Percentiles rank a stretch among this genome's conserved stretches.
Conservation (phyloP, 805 yeast species). For the Yarrowia osloensis region DNA sequence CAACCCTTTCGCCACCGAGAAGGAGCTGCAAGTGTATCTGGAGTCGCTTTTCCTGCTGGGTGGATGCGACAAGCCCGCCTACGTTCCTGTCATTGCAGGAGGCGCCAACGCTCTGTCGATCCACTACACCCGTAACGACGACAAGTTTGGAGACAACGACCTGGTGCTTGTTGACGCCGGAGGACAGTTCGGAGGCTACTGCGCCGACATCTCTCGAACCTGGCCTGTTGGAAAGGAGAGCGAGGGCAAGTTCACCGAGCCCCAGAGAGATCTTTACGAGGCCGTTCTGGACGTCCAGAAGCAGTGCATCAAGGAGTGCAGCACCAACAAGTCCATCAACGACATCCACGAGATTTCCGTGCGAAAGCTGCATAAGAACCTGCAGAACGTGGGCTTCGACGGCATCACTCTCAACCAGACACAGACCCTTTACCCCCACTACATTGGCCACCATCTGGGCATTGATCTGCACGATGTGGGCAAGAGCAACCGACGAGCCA, state of each 20-base stretch:
- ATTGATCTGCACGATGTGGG: conserved; percentile 61
- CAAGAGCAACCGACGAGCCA: conserved; percentile 52
- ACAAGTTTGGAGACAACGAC: conserved; percentile 71
- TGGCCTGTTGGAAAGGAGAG: conserved; percentile 70
- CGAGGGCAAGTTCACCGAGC: conserved; percentile 62
- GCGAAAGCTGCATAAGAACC: conserved; percentile 57
- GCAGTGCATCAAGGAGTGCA: conserved; percentile 71
- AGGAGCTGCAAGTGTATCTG: conserved; percentile 73
- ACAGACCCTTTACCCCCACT: conserved; percentile 79
- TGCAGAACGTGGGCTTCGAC: conserved; percentile 70
- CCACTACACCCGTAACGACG: conserved; percentile 93
- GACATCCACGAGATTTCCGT: conserved; percentile 77
- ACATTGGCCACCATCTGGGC: conserved; percentile 93
- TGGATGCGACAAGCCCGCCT: conserved; percentile 89
- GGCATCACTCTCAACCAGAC: conserved; percentile 39
- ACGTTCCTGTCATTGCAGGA: conserved; percentile 94
- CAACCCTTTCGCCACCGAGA: conserved; percentile 60
- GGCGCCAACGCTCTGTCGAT: conserved; percentile 88
- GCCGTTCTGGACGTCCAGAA: conserved; percentile 85
- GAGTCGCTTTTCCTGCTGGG: conserved; percentile 81
- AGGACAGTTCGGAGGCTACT: conserved; percentile 89
- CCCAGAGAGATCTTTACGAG: conserved; percentile 85
- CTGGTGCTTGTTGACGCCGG: conserved; percentile 93
- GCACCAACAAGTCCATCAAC: conserved; percentile 58
- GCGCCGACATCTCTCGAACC: conserved; percentile 93